These are phyloP conservation scores for Euphorbia schlechtendalii DNA, from an alignment of 441 rosid genomes.

Conservation along the genomic window DNA sequence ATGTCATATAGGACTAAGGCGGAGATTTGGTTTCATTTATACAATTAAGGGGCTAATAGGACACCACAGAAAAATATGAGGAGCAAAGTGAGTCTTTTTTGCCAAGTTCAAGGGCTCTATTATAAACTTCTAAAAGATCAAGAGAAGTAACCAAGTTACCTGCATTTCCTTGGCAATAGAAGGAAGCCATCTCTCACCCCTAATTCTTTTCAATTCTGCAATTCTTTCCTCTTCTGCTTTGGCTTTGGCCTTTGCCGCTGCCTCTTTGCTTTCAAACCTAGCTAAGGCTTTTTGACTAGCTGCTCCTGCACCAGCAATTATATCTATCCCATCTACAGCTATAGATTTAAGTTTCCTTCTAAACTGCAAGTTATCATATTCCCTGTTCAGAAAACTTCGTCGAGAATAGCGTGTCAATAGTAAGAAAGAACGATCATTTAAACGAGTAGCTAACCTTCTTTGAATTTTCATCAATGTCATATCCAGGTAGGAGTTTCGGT, in stretches of 20 bases:
- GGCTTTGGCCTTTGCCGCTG: conserved; percentile 56
- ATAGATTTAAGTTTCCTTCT: conserved; percentile 40
- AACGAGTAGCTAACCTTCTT: conserved; percentile 45
- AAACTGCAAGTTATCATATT: conserved; percentile 39
- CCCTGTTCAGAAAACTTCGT: too few relatives aligned
- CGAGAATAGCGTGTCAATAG: conserved; percentile 1
- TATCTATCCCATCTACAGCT: conserved; percentile 58
- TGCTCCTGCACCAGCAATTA: conserved; percentile 50
- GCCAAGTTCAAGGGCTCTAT: too few relatives aligned
- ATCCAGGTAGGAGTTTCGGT: conserved; percentile 61
- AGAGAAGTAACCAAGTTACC: conserved; percentile 20
- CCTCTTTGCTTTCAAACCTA: conserved; percentile 62
- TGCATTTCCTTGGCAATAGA: conserved; percentile 52
- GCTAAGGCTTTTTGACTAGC: conserved; percentile 45
- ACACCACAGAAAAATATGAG: too few relatives aligned
- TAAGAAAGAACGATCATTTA: not conserved
- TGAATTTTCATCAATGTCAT: conserved; percentile 42
- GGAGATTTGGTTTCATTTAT: too few relatives aligned
- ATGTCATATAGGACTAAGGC: too few relatives aligned
- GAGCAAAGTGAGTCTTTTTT: too few relatives aligned
- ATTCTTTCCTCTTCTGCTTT: conserved; percentile 76
- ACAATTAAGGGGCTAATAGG: too few relatives aligned
- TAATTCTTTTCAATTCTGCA: conserved; percentile 50
- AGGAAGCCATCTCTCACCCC: conserved; percentile 89
- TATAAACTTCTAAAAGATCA: too few relatives aligned